Evolutionary conservation across 768 basidiomycete genomes (phyloP), one percentile per base, ranked within the genome.

Genomic region (Russula brevipes): DNA sequence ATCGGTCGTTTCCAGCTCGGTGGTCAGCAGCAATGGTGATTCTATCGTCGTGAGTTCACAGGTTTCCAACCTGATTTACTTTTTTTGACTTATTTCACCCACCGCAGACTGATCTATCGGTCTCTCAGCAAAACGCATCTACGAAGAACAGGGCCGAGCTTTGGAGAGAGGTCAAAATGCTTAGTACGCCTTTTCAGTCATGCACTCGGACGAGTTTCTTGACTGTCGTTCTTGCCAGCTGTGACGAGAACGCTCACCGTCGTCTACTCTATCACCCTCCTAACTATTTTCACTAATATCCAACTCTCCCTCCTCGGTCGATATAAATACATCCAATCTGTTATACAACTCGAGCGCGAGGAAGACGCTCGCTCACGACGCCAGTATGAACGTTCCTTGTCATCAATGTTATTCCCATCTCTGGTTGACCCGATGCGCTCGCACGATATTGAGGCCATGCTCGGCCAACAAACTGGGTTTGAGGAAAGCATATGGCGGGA

Each of bases 161-260:
- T 7, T 98, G 96, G 96, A 86, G 86, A 61, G 93, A 97, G 74
- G 82, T 97, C 42, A 98, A 97, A 73, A 82, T 94, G 42, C 84
- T 95, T 38, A 86, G 91, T 88, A 70, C 52, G 82, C 77, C 57
- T 33, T 52, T 17, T 8, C 42, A 41, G n/a, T 24, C 30, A 33
- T 12, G 16, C 17, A 17, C 17, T 53, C 16, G 57, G 59, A 59
- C 66, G 35, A 16, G 30, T 17, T 64, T 4, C 45, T 10, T 36
- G 16, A 64, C 59, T 3, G 49, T 52, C 47, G 36, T 8, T 10
- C 47, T 4, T 42, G 8, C n/a, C 24, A 97, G 94, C 93, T 6
- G 83, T 98, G 62, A 96, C 94, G 2, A 81, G 95, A 58, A 87
- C 91, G 16, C 75, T 98, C 33, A 94, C 94, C 7, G 85, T 89